phyloP scores from a whole-genome alignment of 352 stramenopile species.

The Pythium phragmitis region DNA sequence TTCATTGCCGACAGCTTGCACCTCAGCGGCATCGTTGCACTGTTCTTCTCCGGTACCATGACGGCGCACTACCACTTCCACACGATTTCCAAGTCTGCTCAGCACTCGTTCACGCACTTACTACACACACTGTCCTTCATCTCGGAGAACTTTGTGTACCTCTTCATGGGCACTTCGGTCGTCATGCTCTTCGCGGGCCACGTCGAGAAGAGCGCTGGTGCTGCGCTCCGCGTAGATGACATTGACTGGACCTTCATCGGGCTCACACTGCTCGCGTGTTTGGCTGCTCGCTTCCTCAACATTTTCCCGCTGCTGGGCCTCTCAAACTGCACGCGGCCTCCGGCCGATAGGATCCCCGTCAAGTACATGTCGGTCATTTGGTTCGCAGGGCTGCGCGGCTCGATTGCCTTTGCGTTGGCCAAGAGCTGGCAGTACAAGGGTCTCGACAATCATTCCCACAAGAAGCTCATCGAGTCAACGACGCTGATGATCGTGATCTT shows the following conservation, averaged over 20 bases:
- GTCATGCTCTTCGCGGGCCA: conserved; percentile 82
- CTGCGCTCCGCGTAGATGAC: conserved; percentile 67
- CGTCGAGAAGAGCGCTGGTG: conserved; percentile 50
- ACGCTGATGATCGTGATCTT: conserved; percentile 87
- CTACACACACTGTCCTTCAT: conserved; percentile 83
- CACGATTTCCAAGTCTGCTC: conserved; percentile 75
- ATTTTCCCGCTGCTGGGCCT: conserved; percentile 74
- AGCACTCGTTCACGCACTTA: conserved; percentile 84
- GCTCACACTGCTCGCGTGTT: conserved; percentile 69
- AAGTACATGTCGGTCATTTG: conserved; percentile 88
- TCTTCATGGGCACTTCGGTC: conserved; percentile 87
- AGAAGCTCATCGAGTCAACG: conserved; percentile 83
- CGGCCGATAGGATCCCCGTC: conserved; percentile 54
- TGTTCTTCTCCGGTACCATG: conserved; percentile 93
- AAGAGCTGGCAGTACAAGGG: conserved; percentile 86
- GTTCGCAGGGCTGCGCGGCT: conserved; percentile 92
- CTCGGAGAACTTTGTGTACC: conserved; percentile 82
- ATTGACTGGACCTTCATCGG: conserved; percentile 82
- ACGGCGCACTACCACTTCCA: conserved; percentile 88
- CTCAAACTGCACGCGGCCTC: conserved; percentile 65
- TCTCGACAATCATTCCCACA: conserved; percentile 61
- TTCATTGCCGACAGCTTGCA: conserved; percentile 78
- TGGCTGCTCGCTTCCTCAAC: conserved; percentile 73
- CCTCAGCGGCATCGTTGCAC: conserved; percentile 91
- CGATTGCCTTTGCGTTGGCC: conserved; percentile 91